Conservation (phyloP, 2,329 filamentous ascomycete genomes). For the Clonostachys solani region DNA sequence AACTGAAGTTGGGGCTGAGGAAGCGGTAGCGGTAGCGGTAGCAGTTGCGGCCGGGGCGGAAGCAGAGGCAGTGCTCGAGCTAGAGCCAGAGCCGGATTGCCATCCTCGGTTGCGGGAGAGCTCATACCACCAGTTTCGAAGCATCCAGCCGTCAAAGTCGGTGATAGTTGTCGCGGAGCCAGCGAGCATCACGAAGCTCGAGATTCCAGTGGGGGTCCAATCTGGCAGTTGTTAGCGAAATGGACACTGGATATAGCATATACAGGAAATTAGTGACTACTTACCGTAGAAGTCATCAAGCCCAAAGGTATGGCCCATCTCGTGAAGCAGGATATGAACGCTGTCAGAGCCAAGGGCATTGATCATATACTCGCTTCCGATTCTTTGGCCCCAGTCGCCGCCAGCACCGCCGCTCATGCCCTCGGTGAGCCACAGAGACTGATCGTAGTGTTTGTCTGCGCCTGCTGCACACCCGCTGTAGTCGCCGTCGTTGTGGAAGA, state of each 20-base stretch:
- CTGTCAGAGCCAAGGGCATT: slow-evolving; percentile 23
- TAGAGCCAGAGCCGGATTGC: slow-evolving; percentile 6
- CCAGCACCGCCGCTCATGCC: slow-evolving; percentile 37
- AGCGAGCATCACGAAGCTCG: slow-evolving; percentile 39
- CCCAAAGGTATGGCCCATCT: slow-evolving; percentile 38
- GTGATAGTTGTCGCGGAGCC: slow-evolving; percentile 34
- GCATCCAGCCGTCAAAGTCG: slow-evolving; percentile 45
- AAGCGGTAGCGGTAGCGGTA: too few relatives aligned
- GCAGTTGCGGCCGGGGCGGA: too few relatives aligned
- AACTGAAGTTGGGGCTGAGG: too few relatives aligned
- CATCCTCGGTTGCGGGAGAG: slow-evolving; percentile 20
- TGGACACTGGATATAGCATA: not conserved
- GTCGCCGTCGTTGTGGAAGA: slow-evolving; percentile 2
- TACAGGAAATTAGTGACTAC: slow-evolving; percentile 3
- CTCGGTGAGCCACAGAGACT: slow-evolving; percentile 42
- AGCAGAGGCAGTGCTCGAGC: too few relatives aligned
- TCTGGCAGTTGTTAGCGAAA: slow-evolving; percentile 13
- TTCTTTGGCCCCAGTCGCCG: slow-evolving; percentile 41
- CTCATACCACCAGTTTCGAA: slow-evolving; percentile 39
- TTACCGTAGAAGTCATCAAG: slow-evolving; percentile 27
- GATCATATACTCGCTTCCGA: slow-evolving; percentile 38
- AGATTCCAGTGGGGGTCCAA: slow-evolving; percentile 34
- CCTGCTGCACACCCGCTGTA: slow-evolving; percentile 1
- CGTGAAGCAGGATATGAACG: slow-evolving; percentile 40
- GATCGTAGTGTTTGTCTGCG: slow-evolving; percentile 31